Evolutionary conservation across 2,329 filamentous ascomycete species (phyloP).

Genomic region (Aspergillus intermedius): DNA sequence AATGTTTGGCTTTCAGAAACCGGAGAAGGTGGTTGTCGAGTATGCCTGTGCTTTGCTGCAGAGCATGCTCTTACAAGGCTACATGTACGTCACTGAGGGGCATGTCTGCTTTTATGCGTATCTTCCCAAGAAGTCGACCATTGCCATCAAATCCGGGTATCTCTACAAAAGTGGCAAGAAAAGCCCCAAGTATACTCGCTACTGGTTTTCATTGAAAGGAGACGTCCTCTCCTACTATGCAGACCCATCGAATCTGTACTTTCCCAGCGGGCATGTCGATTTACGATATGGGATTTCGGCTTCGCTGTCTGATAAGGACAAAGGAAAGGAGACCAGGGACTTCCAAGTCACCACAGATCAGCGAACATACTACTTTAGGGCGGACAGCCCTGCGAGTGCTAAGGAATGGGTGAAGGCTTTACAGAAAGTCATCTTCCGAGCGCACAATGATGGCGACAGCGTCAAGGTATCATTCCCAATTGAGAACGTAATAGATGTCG

Average conservation of each 20-base stretch:
- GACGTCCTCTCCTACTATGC: slow-evolving; percentile 87
- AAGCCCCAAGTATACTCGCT: slow-evolving; percentile 79
- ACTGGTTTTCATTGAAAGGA: slow-evolving; percentile 89
- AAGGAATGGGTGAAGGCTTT: slow-evolving; percentile 95
- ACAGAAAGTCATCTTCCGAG: slow-evolving; percentile 90
- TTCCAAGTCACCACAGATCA: slow-evolving; percentile 79
- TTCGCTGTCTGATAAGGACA: slow-evolving; percentile 66
- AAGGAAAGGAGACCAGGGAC: slow-evolving; percentile 62
- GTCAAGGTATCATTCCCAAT: slow-evolving; percentile 93
- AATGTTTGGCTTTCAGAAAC: slow-evolving; percentile 74
- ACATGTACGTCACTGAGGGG: slow-evolving; percentile 87
- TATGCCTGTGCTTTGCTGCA: slow-evolving; percentile 92
- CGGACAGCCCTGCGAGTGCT: slow-evolving; percentile 79
- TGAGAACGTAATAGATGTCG: slow-evolving; percentile 82
- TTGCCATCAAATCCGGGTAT: slow-evolving; percentile 77
- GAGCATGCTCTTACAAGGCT: slow-evolving; percentile 85
- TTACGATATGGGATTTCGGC: slow-evolving; percentile 86
- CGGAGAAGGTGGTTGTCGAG: slow-evolving; percentile 82
- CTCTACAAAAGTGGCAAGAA: slow-evolving; percentile 81
- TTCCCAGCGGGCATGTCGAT: slow-evolving; percentile 85
- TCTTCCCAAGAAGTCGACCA: slow-evolving; percentile 80
- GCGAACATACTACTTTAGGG: slow-evolving; percentile 77
- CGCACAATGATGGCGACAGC: slow-evolving; percentile 92
- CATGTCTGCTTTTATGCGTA: slow-evolving; percentile 98
- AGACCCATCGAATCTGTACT: slow-evolving; percentile 79